phyloP scores from a whole-genome alignment of 140 eudicot species.

The Bidens hawaiensis region DNA sequence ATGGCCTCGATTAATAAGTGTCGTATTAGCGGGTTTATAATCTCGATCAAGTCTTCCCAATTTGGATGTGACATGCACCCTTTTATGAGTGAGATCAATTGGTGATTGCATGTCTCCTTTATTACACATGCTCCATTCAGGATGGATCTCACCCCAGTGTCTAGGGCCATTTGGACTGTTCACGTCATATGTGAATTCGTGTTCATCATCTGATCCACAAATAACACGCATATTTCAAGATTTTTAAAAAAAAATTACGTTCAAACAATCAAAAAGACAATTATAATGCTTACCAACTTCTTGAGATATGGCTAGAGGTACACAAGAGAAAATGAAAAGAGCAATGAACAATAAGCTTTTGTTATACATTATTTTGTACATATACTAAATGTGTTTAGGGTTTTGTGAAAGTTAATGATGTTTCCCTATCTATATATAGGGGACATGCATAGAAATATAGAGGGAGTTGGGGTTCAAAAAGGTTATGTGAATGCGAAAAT shows the following conservation, averaged over 20 bases:
- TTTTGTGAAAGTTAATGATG: slow-evolving; percentile 10
- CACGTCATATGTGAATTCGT: slow-evolving; percentile 46
- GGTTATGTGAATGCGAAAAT: slow-evolving; percentile 2
- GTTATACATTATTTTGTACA: slow-evolving; percentile 15
- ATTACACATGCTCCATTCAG: slow-evolving; percentile 59
- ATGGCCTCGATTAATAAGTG: slow-evolving; percentile 56
- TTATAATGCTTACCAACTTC: slow-evolving; percentile 32
- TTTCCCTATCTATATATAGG: neutral
- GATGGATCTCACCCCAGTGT: slow-evolving; percentile 55
- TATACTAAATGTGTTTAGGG: slow-evolving; percentile 4
- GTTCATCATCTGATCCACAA: slow-evolving; percentile 43
- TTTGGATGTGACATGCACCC: slow-evolving; percentile 36
- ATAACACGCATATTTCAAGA: neutral
- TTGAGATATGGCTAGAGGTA: slow-evolving; percentile 18
- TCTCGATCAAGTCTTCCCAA: slow-evolving; percentile 39
- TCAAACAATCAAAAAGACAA: neutral
- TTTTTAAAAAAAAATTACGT: neutral
- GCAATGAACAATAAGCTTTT: slow-evolving; percentile 15
- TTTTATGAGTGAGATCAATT: slow-evolving; percentile 44
- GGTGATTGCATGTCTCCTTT: slow-evolving; percentile 61
- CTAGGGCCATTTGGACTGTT: slow-evolving; percentile 44
- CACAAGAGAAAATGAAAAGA: slow-evolving; percentile 19
- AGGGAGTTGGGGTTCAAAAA: neutral
- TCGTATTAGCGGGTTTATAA: slow-evolving; percentile 49
- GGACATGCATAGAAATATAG: neutral